Evolutionary conservation across 176 grass and related monocot genomes (phyloP).

Genomic region (Bothriochloa decipiens): DNA sequence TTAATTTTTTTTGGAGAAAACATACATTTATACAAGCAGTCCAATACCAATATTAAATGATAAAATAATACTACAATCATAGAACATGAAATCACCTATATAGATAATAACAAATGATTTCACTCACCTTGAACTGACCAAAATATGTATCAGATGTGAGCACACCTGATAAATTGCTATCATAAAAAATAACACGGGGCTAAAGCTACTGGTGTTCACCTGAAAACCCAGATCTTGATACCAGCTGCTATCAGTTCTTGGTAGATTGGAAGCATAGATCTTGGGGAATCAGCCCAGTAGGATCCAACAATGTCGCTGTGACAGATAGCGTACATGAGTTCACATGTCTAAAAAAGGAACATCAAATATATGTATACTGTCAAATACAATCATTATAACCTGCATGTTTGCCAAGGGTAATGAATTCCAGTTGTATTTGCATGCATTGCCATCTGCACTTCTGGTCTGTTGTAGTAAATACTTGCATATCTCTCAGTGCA

Average conservation of each 20-base stretch:
- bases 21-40: neutral
- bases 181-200: conserved; percentile 34
- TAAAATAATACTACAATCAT: neutral
- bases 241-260: conserved; percentile 85
- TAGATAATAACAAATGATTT: neutral
- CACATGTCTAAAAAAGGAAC: conserved; percentile 8
- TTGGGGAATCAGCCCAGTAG: conserved; percentile 92
- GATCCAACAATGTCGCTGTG: conserved; percentile 73
- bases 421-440: conserved; percentile 85
- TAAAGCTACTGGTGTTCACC: conserved; percentile 44
- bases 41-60: neutral
- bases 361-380: conserved; percentile 3
- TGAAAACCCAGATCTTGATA: conserved; percentile 96
- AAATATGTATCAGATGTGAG: neutral
- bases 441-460: conserved; percentile 89
- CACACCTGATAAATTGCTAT: neutral
- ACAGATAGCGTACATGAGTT: conserved; percentile 31
- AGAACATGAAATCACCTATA: neutral
- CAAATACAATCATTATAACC: conserved; percentile 44
- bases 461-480: conserved; percentile 81
- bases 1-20: neutral
- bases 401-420: conserved; percentile 94
- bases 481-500: conserved; percentile 87
- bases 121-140: neutral
- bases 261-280: conserved; percentile 98